Evolutionary conservation across 2,329 filamentous ascomycete species (phyloP).

Genomic region (Colletotrichum coccodes): DNA sequence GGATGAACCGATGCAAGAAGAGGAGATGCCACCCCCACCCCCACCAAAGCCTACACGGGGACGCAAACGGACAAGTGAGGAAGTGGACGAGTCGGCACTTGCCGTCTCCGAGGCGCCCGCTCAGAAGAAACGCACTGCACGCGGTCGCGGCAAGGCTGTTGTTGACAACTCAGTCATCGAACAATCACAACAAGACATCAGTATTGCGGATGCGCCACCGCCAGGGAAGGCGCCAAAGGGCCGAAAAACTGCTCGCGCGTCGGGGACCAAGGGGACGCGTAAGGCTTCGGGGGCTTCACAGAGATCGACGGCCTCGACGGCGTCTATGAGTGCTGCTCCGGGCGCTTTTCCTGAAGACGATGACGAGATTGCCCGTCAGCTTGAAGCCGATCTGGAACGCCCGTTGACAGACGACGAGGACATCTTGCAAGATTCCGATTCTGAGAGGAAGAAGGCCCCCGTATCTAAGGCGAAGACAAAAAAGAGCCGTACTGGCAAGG

Average conservation of each 20-base stretch:
- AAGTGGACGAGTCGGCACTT: conserved; percentile 60
- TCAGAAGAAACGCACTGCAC: conserved; percentile 68
- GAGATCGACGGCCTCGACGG: conserved; percentile 56
- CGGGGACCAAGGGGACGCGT: conserved; percentile 49
- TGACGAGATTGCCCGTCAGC: conserved; percentile 72
- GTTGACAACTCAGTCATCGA: conserved; percentile 51
- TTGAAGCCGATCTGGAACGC: conserved; percentile 72
- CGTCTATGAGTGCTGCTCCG: conserved; percentile 47
- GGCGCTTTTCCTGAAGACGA: conserved; percentile 54
- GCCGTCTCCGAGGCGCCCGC: conserved; percentile 59
- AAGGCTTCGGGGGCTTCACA: conserved; percentile 45
- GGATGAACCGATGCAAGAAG: conserved; percentile 39
- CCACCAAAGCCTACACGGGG: conserved; percentile 58
- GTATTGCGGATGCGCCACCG: conserved; percentile 49
- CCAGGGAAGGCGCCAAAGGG: conserved; percentile 43
- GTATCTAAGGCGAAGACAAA: conserved; percentile 42
- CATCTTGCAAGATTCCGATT: conserved; percentile 56
- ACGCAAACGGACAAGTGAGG: conserved; percentile 72
- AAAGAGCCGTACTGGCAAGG: conserved; percentile 40
- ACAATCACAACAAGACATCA: conserved; percentile 47
- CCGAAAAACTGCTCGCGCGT: conserved; percentile 56
- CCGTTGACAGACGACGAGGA: conserved; percentile 65
- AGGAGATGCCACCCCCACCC: conserved; percentile 46
- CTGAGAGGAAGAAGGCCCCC: conserved; percentile 50
- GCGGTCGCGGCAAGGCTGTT: conserved; percentile 58